phyloP scores from a whole-genome alignment of 1,284 basidiomycete genomes.

The Ganoderma multipileum region DNA sequence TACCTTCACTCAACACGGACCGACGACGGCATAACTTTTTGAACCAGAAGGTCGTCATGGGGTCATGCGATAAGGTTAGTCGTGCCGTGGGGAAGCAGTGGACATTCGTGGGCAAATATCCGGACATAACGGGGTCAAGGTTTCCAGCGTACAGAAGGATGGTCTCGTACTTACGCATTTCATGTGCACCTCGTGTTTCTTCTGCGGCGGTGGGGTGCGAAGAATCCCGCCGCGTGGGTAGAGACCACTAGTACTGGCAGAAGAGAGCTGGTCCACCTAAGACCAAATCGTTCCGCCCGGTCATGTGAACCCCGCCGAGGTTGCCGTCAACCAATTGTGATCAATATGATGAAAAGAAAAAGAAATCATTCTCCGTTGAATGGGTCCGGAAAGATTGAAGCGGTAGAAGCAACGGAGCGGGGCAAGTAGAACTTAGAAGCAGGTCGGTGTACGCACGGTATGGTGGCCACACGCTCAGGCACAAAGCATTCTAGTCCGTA shows the following conservation, averaged over 20 bases:
- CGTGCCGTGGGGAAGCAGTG: not conserved
- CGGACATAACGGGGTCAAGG: not conserved
- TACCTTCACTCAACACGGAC: slow-evolving; percentile 12
- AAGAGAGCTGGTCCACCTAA: too few relatives aligned
- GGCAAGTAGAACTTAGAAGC: not conserved
- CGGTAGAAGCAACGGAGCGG: not conserved
- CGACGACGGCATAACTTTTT: slow-evolving; percentile 8
- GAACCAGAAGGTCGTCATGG: not conserved
- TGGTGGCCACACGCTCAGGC: not conserved
- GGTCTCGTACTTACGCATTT: not conserved
- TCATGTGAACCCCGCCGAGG: not conserved
- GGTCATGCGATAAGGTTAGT: not conserved
- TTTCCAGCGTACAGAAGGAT: not conserved
- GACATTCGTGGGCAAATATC: not conserved
- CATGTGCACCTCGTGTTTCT: not conserved
- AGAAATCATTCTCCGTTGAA: not conserved
- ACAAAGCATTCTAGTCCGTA: not conserved
- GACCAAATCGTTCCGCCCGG: not conserved
- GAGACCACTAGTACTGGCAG: too few relatives aligned
- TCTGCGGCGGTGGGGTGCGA: not conserved
- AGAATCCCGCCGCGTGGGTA: too few relatives aligned
- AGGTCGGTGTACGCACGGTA: not conserved
- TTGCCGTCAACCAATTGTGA: not conserved
- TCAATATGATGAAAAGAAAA: not conserved
- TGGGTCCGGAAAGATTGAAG: not conserved